Base-by-base conservation (phyloP, 257 asterid genomes). In the Ilex aquifolium region DNA sequence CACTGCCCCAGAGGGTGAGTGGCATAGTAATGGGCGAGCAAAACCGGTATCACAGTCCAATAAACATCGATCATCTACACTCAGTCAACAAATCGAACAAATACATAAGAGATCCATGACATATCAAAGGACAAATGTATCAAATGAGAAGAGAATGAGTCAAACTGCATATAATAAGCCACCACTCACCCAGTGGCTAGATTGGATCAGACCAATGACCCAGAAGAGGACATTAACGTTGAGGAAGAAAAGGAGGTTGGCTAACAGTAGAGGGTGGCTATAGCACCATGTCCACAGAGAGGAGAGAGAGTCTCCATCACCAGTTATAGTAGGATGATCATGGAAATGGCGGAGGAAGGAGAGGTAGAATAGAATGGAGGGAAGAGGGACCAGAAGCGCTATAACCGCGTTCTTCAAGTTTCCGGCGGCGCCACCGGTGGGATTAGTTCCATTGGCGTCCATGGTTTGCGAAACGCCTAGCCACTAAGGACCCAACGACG, bases 61-160 rank as follows among this genome's bases (percentile, higher is more conserved):
- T 88, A 88, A 72, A 79, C 60, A 81, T 92, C 99, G 50, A 92
- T 92, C 95, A 92, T 87, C 96, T 91, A 87, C 66, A 79, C 53
- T 60, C 63, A 66, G 42, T 42, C 31, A 29, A 59, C n/a, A 50
- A 58, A 68, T 56, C 13, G 7, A 10, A 40, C 50, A 9, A 57
- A 2, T 13, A 51, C 44, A 31, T 17, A n/a, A 10, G 1, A 64
- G 29, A 11, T 32, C 30, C 16, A 12, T 4, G 3, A 21, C 3
- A 13, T 27, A 15, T 14, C 30, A 12, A 32, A 21, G 27, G 39
- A 63, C 62, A 57, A 31, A 6, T 6, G 40, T 21, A 21, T 0
- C 5, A 29, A n/a, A 13, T 32, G 13, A 36, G 31, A 2, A 54
- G 21, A 46, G 53, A 57, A 16, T 29, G 21, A 0, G n/a, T 17